Percentiles rank a stretch among this genome's conserved stretches.
These are phyloP conservation scores for Chaetomiaceae sp. DNA, from an alignment of 2,329 filamentous ascomycete species.

Conservation along the genomic window DNA sequence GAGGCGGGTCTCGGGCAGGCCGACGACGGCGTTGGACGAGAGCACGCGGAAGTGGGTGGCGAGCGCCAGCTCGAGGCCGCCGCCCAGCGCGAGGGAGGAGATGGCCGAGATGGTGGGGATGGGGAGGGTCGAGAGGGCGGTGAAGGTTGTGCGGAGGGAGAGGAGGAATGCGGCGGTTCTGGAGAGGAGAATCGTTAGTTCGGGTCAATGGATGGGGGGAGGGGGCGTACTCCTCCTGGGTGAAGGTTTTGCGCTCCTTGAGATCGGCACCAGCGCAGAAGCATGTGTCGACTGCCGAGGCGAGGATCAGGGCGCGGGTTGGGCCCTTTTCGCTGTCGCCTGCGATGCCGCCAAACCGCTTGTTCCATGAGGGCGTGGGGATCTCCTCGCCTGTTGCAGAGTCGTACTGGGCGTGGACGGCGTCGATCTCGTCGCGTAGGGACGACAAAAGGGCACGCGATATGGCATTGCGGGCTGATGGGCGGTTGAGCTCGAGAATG, in stretches of 20 bases:
- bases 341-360: conserved; percentile 43
- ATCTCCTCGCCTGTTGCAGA: conserved; percentile 48
- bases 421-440: conserved; percentile 67
- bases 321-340: conserved; percentile 45
- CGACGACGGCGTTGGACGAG: conserved; percentile 70
- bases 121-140: conserved; percentile 66
- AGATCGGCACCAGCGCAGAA: conserved; percentile 96
- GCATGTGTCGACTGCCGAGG: conserved; percentile 76
- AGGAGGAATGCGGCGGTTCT: conserved; percentile 77
- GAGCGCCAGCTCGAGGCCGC: conserved; percentile 88
- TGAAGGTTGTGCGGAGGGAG: conserved; percentile 71
- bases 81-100: conserved; percentile 80
- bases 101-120: conserved; percentile 89
- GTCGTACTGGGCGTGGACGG: conserved; percentile 61
- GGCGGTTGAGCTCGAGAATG: conserved; percentile 82
- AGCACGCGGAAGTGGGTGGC: conserved; percentile 87
- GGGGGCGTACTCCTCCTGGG: conserved; percentile 64
- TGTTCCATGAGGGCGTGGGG: conserved; percentile 31
- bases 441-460: conserved; percentile 71
- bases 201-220: neutral
- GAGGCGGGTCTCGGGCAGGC: conserved; percentile 84
- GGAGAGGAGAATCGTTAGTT: conserved; percentile 7
- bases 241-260: conserved; percentile 79
- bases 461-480: conserved; percentile 83
- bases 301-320: conserved; percentile 77